Evolutionary conservation across 1,139 yeast genomes (phyloP).

Genomic region (Scheffersomyces parashehatae): DNA sequence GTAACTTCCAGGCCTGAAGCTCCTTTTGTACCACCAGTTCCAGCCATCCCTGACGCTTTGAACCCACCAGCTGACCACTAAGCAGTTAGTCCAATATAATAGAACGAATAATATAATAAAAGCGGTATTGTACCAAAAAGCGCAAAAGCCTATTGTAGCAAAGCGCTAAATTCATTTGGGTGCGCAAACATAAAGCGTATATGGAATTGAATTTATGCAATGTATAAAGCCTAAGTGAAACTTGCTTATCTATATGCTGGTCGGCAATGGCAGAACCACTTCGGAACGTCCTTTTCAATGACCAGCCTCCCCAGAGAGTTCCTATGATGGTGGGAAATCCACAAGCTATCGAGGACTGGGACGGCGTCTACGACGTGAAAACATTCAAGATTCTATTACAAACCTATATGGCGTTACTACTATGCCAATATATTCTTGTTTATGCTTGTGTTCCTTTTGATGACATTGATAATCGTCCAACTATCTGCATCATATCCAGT

Average conservation of each 20-base stretch:
- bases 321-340: too few species aligned
- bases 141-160: neutral
- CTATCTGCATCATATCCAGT: conserved; percentile 25
- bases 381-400: conserved; percentile 21
- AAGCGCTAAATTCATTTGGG: conserved; percentile 1
- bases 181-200: too few species aligned
- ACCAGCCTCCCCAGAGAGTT: too few species aligned
- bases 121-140: neutral
- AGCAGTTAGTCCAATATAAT: neutral
- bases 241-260: too few species aligned
- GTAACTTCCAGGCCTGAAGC: conserved; percentile 19
- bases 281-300: too few species aligned
- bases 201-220: too few species aligned
- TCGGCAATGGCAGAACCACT: too few species aligned
- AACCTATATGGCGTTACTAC: conserved; percentile 29
- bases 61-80: neutral
- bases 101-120: neutral
- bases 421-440: conserved; percentile 38
- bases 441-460: conserved; percentile 47
- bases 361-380: conserved; percentile 21
- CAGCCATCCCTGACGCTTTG: conserved; percentile 5
- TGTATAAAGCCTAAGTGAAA: too few species aligned
- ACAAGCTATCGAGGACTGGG: conserved; percentile 17
- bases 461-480: conserved; percentile 42
- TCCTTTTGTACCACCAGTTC: conserved; percentile 31